Conservation (phyloP, 2,329 filamentous ascomycete genomes). For the Fusarium chuoi region DNA sequence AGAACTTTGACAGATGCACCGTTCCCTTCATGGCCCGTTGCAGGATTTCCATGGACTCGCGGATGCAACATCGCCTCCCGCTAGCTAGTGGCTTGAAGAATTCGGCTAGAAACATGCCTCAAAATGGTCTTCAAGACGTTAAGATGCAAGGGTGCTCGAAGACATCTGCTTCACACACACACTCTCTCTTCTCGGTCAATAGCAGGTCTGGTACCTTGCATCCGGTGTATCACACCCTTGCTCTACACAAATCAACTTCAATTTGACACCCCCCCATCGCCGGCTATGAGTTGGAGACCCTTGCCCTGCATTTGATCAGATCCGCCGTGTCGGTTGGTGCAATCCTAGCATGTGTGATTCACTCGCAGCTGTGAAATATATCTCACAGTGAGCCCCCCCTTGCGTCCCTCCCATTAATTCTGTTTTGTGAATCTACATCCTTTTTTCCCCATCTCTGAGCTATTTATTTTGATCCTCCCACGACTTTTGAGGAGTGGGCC, state of each 20-base stretch:
- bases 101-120: conserved; percentile 18
- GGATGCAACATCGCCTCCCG: conserved; percentile 32
- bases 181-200: conserved; percentile 16
- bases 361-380: conserved; percentile 34
- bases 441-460: not conserved
- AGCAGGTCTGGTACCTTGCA: conserved; percentile 40
- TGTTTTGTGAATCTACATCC: not conserved
- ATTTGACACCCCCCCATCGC: conserved; percentile 14
- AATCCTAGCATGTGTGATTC: conserved; percentile 9
- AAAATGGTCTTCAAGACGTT: conserved; percentile 17
- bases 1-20: conserved; percentile 20
- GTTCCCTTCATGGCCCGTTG: not conserved
- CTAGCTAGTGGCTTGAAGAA: conserved; percentile 11
- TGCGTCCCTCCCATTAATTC: not conserved
- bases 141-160: conserved; percentile 30
- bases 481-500: conserved; percentile 16
- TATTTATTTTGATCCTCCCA: not conserved
- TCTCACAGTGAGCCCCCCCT: conserved; percentile 24
- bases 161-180: conserved; percentile 25
- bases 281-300: conserved; percentile 16
- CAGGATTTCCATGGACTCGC: conserved; percentile 18
- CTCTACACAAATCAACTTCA: conserved; percentile 19
- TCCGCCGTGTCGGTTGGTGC: conserved; percentile 13
- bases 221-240: conserved; percentile 31
- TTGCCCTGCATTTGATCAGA: conserved; percentile 14